Evolutionary conservation across 306 rosid species (phyloP).

Genomic region (apple (Malus domestica)): DNA sequence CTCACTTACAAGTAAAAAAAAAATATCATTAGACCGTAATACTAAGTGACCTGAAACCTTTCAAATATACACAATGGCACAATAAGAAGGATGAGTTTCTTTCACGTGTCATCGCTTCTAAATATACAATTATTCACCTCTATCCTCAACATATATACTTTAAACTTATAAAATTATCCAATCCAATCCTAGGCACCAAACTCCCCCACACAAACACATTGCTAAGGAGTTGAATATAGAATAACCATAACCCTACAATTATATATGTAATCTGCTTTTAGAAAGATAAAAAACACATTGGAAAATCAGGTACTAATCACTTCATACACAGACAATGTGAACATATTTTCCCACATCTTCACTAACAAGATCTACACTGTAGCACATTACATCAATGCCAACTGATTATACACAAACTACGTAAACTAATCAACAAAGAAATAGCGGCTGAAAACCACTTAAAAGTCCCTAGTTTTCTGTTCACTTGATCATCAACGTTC

Average conservation of each 20-base stretch:
- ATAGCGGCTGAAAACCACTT: background rate
- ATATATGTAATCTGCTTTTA: background rate
- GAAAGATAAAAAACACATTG: background rate
- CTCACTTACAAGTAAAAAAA: too few species aligned
- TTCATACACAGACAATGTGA: constrained; percentile 23
- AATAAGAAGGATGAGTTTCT: too few species aligned
- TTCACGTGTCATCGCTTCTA: background rate
- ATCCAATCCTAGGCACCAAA: background rate
- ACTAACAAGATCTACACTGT: constrained; percentile 16
- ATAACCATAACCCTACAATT: background rate
- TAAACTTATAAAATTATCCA: background rate
- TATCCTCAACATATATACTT: background rate
- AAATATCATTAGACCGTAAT: too few species aligned
- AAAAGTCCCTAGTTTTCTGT: background rate
- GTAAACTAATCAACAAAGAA: constrained; percentile 37
- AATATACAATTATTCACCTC: background rate
- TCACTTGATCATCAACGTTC: constrained; percentile 26
- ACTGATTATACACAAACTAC: constrained; percentile 36
- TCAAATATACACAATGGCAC: too few species aligned
- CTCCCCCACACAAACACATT: background rate
- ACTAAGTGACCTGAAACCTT: too few species aligned
- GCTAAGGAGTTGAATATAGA: background rate
- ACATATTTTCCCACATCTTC: constrained; percentile 32
- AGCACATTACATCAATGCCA: constrained; percentile 25
- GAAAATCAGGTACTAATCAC: background rate